Conservation (phyloP, 768 basidiomycete genomes). For the Pleurotus eryngii region DNA sequence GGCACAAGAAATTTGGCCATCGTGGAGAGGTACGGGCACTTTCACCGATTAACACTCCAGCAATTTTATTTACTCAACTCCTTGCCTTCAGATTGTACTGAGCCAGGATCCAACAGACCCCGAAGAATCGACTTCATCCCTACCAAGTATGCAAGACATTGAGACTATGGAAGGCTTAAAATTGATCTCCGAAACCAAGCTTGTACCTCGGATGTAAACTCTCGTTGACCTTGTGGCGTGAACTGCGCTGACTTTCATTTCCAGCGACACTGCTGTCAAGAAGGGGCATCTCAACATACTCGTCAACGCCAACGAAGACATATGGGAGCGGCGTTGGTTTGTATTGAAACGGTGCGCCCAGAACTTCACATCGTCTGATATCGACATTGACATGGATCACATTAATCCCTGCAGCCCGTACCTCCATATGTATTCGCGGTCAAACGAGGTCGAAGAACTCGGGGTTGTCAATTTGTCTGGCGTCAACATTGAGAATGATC, state of each 20-base stretch:
- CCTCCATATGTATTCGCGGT: conserved; percentile 81
- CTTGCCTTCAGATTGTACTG: conserved; percentile 61
- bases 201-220: conserved; percentile 55
- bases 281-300: conserved; percentile 81
- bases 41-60: conserved; percentile 1
- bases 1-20: conserved; percentile 83
- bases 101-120: conserved; percentile 65
- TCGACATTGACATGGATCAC: conserved; percentile 1
- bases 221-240: conserved; percentile 2
- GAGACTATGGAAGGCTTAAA: conserved; percentile 54
- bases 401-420: conserved; percentile 62
- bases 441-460: conserved; percentile 80
- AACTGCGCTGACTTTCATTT: background rate
- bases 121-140: conserved; percentile 38
- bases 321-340: conserved; percentile 86
- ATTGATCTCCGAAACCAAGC: conserved; percentile 68
- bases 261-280: conserved; percentile 79
- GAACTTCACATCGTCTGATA: conserved; percentile 8
- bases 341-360: conserved; percentile 71
- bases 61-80: conserved; percentile 13
- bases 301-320: conserved; percentile 72
- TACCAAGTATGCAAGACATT: conserved; percentile 28
- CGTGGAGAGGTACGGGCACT: conserved; percentile 57
- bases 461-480: conserved; percentile 80
- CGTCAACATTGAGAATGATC: conserved; percentile 82